Conservation (phyloP, 1,139 yeast genomes). For the Yamadazyma triangularis region DNA sequence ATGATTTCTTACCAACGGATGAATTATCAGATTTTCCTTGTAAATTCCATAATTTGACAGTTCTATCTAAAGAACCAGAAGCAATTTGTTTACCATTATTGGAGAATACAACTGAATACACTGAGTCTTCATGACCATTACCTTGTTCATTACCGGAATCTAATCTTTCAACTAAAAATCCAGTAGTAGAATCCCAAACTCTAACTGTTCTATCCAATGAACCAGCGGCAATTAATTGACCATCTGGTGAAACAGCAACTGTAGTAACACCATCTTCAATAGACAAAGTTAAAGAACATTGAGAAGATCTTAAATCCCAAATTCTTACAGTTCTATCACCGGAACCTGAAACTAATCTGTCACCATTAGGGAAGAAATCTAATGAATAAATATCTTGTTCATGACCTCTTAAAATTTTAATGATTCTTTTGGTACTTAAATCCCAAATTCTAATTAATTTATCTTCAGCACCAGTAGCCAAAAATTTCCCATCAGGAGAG, state of each 20-base stretch:
- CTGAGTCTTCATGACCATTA: slow-evolving; percentile 95
- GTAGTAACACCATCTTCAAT: slow-evolving; percentile 98
- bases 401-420: slow-evolving; percentile 87
- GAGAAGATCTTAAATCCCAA: slow-evolving; percentile 93
- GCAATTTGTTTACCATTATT: slow-evolving; percentile 91
- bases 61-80: slow-evolving; percentile 91
- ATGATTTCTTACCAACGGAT: slow-evolving; percentile 42
- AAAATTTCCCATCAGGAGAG: slow-evolving; percentile 91
- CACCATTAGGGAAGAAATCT: slow-evolving; percentile 94
- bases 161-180: slow-evolving; percentile 86
- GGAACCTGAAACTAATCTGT: slow-evolving; percentile 90
- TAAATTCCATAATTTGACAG: slow-evolving; percentile 93
- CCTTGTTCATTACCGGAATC: slow-evolving; percentile 85
- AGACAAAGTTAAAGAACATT: slow-evolving; percentile 81
- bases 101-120: slow-evolving; percentile 90
- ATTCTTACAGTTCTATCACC: slow-evolving; percentile 96
- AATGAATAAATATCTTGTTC: slow-evolving; percentile 97
- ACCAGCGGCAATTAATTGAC: slow-evolving; percentile 92
- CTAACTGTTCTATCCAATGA: slow-evolving; percentile 93
- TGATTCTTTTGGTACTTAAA: slow-evolving; percentile 78
- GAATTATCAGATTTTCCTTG: slow-evolving; percentile 51
- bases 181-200: slow-evolving; percentile 96
- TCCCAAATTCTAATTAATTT: slow-evolving; percentile 97
- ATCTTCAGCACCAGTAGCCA: slow-evolving; percentile 98
- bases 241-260: slow-evolving; percentile 95